Evolutionary conservation across 306 rosid genomes (phyloP).

Genomic region (Quercus rubra): DNA sequence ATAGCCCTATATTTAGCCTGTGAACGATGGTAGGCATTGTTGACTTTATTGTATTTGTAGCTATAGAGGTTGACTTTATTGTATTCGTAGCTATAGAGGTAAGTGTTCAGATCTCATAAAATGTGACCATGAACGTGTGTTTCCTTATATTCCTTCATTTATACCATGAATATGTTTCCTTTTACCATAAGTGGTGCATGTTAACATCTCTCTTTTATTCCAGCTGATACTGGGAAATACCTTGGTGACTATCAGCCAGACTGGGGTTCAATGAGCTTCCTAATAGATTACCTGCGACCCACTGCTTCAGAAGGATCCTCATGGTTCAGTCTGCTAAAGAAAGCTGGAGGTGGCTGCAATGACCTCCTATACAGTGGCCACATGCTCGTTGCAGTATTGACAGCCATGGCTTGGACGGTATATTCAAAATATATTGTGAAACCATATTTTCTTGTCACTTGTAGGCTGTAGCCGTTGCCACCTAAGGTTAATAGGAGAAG

Average conservation of each 20-base stretch:
- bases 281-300: constrained; percentile 76
- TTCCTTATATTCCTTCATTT: no score
- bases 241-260: constrained; percentile 53
- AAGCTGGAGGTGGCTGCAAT: constrained; percentile 96
- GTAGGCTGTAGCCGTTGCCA: background rate
- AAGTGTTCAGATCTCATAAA: no score
- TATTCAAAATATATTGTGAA: constrained; percentile 15
- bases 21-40: no score
- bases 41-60: no score
- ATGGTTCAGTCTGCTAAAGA: constrained; percentile 77
- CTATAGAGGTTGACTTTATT: no score
- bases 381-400: constrained; percentile 91
- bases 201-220: constrained; percentile 29
- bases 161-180: constrained; percentile 5
- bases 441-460: background rate
- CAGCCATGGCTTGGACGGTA: constrained; percentile 99
- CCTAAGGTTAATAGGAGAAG: constrained; percentile 3
- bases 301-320: constrained; percentile 63
- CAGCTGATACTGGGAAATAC: constrained; percentile 64
- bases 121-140: no score
- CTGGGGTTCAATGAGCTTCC: constrained; percentile 87
- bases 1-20: no score
- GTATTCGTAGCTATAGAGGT: no score
- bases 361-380: constrained; percentile 96
- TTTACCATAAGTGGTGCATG: constrained; percentile 14